Evolutionary conservation across 2,329 filamentous ascomycete species (phyloP).

Genomic region (Diaporthe sp.): DNA sequence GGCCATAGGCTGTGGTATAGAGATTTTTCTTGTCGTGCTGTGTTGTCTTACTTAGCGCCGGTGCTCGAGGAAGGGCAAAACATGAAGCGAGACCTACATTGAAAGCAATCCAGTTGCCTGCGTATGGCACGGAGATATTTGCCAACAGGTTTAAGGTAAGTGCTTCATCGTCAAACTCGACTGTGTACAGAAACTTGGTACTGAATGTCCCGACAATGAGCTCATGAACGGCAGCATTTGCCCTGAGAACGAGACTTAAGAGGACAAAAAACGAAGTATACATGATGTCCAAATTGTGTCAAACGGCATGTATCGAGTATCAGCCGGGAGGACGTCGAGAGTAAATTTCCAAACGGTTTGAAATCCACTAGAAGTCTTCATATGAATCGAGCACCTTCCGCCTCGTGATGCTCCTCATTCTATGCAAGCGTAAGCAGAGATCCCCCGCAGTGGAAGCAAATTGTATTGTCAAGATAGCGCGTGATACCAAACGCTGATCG

Average conservation of each 20-base stretch:
- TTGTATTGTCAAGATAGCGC: neutral
- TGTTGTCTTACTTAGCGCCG: neutral
- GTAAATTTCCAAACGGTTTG: neutral
- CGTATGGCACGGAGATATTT: slow-evolving; percentile 43
- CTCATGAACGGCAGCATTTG: slow-evolving; percentile 43
- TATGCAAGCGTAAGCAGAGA: neutral
- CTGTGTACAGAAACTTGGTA: slow-evolving; percentile 48
- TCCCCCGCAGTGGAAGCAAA: neutral
- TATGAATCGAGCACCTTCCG: neutral
- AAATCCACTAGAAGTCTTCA: neutral
- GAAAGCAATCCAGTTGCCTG: slow-evolving; percentile 19
- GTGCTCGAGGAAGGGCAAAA: neutral
- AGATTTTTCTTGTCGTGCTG: slow-evolving; percentile 29
- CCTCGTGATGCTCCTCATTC: neutral
- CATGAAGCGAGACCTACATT: neutral
- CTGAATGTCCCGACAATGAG: slow-evolving; percentile 51
- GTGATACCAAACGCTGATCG: neutral
- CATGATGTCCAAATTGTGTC: neutral
- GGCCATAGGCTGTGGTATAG: slow-evolving; percentile 15
- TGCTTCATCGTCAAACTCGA: slow-evolving; percentile 50
- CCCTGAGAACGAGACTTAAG: neutral
- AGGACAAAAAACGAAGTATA: neutral
- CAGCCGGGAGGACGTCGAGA: neutral
- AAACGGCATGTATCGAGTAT: neutral
- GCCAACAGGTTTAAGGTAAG: slow-evolving; percentile 45